These are phyloP conservation scores for Luffa acutangula DNA, from an alignment of 306 rosid genomes.

Conservation along the genomic window DNA sequence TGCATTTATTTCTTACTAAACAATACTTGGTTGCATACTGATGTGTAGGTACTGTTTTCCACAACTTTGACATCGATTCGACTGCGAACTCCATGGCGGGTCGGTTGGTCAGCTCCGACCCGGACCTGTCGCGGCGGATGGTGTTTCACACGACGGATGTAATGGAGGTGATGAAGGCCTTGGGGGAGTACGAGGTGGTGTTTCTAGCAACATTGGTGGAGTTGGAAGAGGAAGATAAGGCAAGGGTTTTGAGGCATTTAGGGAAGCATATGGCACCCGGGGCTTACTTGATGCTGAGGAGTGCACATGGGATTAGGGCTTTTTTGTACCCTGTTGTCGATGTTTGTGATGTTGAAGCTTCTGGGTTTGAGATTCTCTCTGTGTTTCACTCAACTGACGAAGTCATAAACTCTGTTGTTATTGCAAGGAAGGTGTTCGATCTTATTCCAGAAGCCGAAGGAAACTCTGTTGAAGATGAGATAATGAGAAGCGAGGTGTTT, in stretches of 20 bases:
- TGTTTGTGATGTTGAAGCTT: conserved; percentile 11
- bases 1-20: too few species aligned
- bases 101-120: conserved; percentile 11
- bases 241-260: conserved; percentile 14
- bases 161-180: conserved; percentile 11
- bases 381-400: conserved; percentile 24
- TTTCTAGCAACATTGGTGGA: conserved; percentile 30
- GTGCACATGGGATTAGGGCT: conserved; percentile 28
- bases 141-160: conserved; percentile 21
- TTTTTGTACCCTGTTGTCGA: conserved; percentile 28
- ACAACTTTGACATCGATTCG: conserved; percentile 23
- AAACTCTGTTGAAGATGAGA: not conserved
- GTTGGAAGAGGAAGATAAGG: conserved; percentile 20
- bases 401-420: conserved; percentile 24
- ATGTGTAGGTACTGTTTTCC: not conserved
- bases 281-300: conserved; percentile 21
- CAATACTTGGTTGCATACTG: too few species aligned
- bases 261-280: conserved; percentile 21
- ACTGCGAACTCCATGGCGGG: conserved; percentile 19
- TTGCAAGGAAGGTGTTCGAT: conserved; percentile 11
- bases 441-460: not conserved
- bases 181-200: conserved; percentile 18
- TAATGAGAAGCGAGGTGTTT: not conserved
- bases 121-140: conserved; percentile 23
- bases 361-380: conserved; percentile 23